phyloP scores from a whole-genome alignment of 306 rosid genomes.

The Gynostemma pentaphyllum region DNA sequence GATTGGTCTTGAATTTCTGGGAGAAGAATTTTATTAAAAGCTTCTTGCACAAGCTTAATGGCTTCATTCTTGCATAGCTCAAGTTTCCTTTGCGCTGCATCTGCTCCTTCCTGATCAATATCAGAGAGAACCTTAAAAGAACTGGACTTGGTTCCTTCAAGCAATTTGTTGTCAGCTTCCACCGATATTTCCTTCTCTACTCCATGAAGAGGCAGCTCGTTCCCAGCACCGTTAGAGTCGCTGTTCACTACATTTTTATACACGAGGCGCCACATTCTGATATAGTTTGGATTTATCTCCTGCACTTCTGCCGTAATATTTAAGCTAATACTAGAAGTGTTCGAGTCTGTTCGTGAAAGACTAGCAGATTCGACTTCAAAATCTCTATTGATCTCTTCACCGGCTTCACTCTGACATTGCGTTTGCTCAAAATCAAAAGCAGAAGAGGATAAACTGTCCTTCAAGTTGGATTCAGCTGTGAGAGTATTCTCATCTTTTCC shows the following conservation, averaged over 20 bases:
- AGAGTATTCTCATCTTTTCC: neutral
- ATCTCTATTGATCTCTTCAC: conserved; percentile 11
- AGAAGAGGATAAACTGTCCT: conserved; percentile 12
- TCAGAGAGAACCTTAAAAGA: conserved; percentile 17
- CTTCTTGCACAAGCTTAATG: conserved; percentile 63
- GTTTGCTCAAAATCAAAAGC: conserved; percentile 11
- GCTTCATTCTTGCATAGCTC: conserved; percentile 27
- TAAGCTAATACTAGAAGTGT: conserved; percentile 10
- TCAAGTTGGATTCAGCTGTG: conserved; percentile 1
- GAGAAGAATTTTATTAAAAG: conserved; percentile 77
- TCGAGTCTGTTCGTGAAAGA: neutral
- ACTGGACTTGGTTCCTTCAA: conserved; percentile 18
- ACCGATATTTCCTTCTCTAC: conserved; percentile 23
- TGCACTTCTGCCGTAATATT: conserved; percentile 16
- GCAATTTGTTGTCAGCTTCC: conserved; percentile 8
- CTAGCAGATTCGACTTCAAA: conserved; percentile 15
- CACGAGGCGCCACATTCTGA: conserved; percentile 69
- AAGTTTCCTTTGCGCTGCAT: conserved; percentile 13
- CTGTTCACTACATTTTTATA: conserved; percentile 58
- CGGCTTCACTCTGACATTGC: conserved; percentile 15
- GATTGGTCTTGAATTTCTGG: conserved; percentile 43
- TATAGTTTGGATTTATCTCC: conserved; percentile 39
- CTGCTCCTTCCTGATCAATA: conserved; percentile 14
- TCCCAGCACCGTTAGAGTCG: conserved; percentile 17
- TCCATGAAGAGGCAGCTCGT: conserved; percentile 19